Evolutionary conservation across 495 filamentous ascomycete genomes (phyloP).

Genomic region (Hypomontagnella monticulosa): DNA sequence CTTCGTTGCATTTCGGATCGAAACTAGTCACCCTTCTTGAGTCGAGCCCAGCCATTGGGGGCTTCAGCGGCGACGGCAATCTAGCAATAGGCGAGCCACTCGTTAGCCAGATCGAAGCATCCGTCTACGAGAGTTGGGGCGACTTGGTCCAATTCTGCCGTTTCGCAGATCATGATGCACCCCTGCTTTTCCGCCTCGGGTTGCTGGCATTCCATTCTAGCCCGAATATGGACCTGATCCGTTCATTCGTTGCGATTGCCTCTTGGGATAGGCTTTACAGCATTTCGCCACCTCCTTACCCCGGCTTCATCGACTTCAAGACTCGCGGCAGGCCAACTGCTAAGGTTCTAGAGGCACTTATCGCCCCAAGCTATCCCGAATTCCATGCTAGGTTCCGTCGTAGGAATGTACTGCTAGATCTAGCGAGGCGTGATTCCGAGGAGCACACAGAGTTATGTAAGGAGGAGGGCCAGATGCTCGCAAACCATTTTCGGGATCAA

Average conservation of each 20-base stretch:
- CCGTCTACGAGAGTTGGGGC: conserved; percentile 51
- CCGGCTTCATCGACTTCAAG: conserved; percentile 46
- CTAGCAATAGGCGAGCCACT: conserved; percentile 41
- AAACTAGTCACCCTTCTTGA: conserved; percentile 42
- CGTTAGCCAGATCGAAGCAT: conserved; percentile 47
- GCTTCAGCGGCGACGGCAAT: conserved; percentile 39
- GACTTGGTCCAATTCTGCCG: conserved; percentile 48
- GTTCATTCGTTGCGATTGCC: conserved; percentile 44
- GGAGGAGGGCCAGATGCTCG: conserved; percentile 42
- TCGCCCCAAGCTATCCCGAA: conserved; percentile 9
- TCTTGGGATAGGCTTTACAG: conserved; percentile 41
- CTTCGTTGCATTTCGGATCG: conserved; percentile 27
- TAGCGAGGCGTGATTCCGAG: conserved; percentile 30
- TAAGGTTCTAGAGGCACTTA: conserved; percentile 42
- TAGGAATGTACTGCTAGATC: not conserved
- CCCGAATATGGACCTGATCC: conserved; percentile 46
- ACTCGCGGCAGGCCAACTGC: conserved; percentile 37
- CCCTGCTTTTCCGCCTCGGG: conserved; percentile 46
- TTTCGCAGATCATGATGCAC: conserved; percentile 16
- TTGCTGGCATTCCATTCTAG: conserved; percentile 31
- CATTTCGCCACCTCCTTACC: conserved; percentile 40
- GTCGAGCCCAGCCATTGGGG: conserved; percentile 46
- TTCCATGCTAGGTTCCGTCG: conserved; percentile 10
- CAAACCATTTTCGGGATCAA: conserved; percentile 40
- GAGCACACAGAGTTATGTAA: conserved; percentile 42